Conservation (phyloP, 129 eudicot genomes). For the Flaveria ramosissima region DNA sequence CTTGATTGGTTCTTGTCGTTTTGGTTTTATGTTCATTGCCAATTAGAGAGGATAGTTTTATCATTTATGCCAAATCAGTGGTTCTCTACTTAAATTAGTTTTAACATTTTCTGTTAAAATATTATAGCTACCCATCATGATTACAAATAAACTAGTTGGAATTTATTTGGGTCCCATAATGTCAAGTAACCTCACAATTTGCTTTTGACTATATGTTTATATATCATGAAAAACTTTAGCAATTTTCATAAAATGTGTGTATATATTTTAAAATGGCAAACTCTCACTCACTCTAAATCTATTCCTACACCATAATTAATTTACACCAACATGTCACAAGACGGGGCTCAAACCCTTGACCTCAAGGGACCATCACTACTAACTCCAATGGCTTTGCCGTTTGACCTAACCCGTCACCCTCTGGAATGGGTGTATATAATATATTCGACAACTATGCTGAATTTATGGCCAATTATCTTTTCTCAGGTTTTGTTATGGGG, state of each 20-base stretch:
- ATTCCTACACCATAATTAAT: no score
- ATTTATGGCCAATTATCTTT: not conserved
- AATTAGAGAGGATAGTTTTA: constrained; percentile 1
- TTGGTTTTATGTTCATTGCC: constrained; percentile 3
- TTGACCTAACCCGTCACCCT: no score
- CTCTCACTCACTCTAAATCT: no score
- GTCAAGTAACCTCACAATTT: constrained; percentile 2
- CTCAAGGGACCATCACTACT: no score
- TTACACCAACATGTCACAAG: no score
- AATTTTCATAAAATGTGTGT: not conserved
- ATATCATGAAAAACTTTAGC: constrained; percentile 11
- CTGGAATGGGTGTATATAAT: not conserved
- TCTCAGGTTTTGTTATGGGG: not conserved
- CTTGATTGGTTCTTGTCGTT: not conserved
- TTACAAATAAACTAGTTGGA: not conserved
- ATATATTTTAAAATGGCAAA: no score
- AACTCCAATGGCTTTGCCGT: no score
- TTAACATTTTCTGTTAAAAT: not conserved
- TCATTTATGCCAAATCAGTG: not conserved
- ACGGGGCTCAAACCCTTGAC: no score
- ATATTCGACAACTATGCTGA: constrained; percentile 4
- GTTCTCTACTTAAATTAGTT: not conserved
- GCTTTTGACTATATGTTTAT: not conserved
- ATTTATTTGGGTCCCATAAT: not conserved
- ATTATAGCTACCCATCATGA: not conserved